Percentiles rank a stretch among this genome's conserved stretches.
Conservation (phyloP, 2,329 filamentous ascomycete species). For the Botrytis hyacinthi region DNA sequence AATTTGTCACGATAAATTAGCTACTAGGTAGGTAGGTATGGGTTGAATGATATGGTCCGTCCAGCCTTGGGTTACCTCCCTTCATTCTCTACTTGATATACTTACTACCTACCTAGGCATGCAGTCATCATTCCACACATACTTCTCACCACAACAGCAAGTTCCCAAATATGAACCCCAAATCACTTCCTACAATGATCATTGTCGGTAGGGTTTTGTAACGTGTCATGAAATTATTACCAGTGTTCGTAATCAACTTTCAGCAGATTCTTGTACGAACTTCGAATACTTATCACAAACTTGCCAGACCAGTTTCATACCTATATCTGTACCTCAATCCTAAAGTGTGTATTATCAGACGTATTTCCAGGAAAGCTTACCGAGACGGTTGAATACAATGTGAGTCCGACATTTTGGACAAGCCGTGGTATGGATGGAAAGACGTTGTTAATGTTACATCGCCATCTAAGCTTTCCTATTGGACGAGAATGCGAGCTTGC, state of each 20-base stretch:
- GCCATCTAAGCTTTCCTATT: neutral
- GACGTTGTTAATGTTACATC: neutral
- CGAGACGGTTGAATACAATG: neutral
- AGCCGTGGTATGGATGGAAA: neutral
- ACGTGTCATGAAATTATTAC: neutral
- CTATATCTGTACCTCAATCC: neutral
- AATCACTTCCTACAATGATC: too few relatives aligned
- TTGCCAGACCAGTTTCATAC: neutral
- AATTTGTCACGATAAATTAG: too few relatives aligned
- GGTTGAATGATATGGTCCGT: neutral
- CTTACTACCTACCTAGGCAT: neutral
- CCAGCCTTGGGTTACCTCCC: neutral
- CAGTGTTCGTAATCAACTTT: neutral
- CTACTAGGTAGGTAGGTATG: neutral
- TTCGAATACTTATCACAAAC: neutral
- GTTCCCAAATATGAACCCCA: too few relatives aligned
- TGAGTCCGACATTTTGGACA: neutral
- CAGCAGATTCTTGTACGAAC: neutral
- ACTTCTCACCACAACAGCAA: too few relatives aligned
- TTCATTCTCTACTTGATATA: neutral
- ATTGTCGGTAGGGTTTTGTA: neutral
- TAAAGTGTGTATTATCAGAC: neutral
- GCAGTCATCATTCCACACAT: neutral
- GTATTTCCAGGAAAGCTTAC: neutral
- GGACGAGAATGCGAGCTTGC: slow-evolving; percentile 5